A percentile compares a stretch with the other conserved stretches of the same genome.
These are phyloP conservation scores for Talaromyces sp. DNA, from an alignment of 2,329 filamentous ascomycete genomes.

Conservation along the genomic window DNA sequence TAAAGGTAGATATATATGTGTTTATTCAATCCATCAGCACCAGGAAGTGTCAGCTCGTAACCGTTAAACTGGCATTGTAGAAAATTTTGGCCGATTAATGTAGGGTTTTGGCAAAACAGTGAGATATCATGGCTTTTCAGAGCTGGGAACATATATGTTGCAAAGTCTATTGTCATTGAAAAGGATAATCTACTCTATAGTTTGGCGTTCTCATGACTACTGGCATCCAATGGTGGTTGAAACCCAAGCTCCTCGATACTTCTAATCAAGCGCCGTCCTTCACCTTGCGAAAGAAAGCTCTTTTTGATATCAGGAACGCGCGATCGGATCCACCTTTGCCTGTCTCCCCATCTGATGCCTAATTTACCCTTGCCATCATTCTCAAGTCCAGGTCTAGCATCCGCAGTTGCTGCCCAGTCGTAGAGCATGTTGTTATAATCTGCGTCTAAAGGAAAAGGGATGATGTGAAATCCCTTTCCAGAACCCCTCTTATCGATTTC, in stretches of 20 bases:
- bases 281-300: constrained; percentile 63
- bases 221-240: constrained; percentile 41
- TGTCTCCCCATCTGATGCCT: constrained; percentile 66
- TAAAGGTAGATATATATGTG: no score
- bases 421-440: constrained; percentile 41
- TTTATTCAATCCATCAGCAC: no score
- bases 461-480: constrained; percentile 49
- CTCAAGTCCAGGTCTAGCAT: constrained; percentile 26
- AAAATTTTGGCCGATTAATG: no score
- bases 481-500: constrained; percentile 39
- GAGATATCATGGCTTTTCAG: neutral
- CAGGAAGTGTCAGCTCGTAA: no score
- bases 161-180: neutral
- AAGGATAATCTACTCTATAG: neutral
- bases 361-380: constrained; percentile 54
- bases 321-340: constrained; percentile 66
- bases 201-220: neutral
- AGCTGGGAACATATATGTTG: neutral
- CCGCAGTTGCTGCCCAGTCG: constrained; percentile 36
- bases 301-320: constrained; percentile 65
- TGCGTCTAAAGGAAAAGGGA: constrained; percentile 45
- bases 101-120: no score
- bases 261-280: constrained; percentile 51
- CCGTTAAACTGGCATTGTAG: no score
- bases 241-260: constrained; percentile 70